Conservation (phyloP, 2,329 filamentous ascomycete species). For the Phyllosticta capitalensis region DNA sequence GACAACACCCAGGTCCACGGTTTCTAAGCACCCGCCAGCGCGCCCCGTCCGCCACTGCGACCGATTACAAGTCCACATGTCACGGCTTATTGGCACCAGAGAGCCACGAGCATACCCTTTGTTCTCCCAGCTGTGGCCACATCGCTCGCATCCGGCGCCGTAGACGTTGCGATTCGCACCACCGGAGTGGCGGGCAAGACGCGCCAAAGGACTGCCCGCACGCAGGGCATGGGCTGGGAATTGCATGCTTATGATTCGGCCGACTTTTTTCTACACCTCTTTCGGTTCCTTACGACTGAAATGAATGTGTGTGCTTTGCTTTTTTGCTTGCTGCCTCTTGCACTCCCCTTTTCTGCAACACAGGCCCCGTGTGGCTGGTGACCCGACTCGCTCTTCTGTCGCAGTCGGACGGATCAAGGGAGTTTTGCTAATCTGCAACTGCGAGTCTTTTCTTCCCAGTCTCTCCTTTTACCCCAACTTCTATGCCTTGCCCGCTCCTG, state of each 20-base stretch:
- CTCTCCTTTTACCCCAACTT: neutral
- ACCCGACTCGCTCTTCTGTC: neutral
- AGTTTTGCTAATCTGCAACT: neutral
- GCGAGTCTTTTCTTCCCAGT: neutral
- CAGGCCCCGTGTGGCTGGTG: neutral
- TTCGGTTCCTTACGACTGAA: neutral
- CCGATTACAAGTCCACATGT: slow-evolving; percentile 1
- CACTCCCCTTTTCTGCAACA: neutral
- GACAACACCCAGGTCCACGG: slow-evolving; percentile 23
- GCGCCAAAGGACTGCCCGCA: neutral
- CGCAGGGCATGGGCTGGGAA: neutral
- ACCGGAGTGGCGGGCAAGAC: neutral
- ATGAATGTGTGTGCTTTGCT: neutral
- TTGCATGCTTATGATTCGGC: neutral
- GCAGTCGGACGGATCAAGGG: neutral
- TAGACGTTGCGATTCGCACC: neutral
- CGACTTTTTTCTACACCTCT: neutral
- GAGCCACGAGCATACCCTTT: neutral
- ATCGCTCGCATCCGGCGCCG: neutral
- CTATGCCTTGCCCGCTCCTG: neutral
- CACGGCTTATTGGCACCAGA: neutral
- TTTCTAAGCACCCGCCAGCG: slow-evolving; percentile 21
- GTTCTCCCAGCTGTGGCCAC: slow-evolving; percentile 1
- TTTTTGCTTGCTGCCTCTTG: neutral
- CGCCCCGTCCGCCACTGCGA: slow-evolving; percentile 15